These are phyloP conservation scores for Carpinus fangiana DNA, from an alignment of 306 rosid species.

Conservation along the genomic window DNA sequence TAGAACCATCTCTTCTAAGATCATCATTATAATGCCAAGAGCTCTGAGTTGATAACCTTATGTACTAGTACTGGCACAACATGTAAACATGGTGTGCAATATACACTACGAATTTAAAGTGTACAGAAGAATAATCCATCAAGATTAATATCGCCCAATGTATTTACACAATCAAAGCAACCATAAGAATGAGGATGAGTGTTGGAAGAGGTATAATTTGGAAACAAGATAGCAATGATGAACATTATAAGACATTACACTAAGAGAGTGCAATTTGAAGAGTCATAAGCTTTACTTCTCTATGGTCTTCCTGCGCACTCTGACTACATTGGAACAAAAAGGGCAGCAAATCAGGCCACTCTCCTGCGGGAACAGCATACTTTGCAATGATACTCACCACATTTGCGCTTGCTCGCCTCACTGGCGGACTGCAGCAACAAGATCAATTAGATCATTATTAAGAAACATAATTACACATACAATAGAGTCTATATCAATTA, in stretches of 20 bases:
- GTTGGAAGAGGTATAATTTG: neutral
- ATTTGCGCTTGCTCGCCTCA: conserved; percentile 92
- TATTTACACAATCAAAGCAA: neutral
- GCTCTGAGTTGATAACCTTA: neutral
- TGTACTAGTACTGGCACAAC: neutral
- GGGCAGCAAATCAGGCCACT: conserved; percentile 94
- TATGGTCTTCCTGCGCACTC: conserved; percentile 93
- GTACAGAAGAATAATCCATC: neutral
- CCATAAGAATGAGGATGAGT: neutral
- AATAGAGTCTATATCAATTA: neutral
- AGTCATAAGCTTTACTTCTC: conserved; percentile 64
- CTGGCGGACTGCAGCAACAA: conserved; percentile 71
- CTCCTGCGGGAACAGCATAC: conserved; percentile 90
- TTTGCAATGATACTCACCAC: conserved; percentile 90
- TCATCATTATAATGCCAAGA: neutral
- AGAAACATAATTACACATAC: neutral
- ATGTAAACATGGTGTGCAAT: neutral
- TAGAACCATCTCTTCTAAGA: neutral
- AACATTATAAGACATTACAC: too few species aligned
- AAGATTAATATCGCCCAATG: neutral
- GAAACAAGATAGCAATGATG: neutral
- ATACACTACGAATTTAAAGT: neutral
- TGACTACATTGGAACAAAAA: conserved; percentile 94
- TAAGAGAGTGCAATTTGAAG: neutral
- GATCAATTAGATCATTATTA: conserved; percentile 10